Conservation (phyloP, 176 grass and related monocot species). For the Eleusine indica region DNA sequence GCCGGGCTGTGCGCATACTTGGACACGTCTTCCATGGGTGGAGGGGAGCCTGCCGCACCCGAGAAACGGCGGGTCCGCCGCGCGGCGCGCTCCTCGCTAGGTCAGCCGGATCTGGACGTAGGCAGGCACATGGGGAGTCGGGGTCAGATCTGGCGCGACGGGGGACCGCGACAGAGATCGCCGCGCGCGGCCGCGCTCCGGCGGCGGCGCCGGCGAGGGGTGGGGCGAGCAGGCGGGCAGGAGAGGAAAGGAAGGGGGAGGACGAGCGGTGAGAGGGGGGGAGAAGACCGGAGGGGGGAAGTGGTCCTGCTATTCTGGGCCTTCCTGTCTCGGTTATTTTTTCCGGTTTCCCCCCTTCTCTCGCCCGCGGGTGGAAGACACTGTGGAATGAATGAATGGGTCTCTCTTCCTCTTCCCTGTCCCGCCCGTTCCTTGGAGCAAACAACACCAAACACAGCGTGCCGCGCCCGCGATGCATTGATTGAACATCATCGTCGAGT, state of each 20-base stretch:
- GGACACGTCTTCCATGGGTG: constrained; percentile 73
- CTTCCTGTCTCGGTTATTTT: not conserved
- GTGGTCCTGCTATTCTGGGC: constrained; percentile 50
- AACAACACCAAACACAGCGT: not conserved
- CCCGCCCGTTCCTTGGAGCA: too few species aligned
- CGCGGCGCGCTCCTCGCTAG: constrained; percentile 15
- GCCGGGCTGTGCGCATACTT: constrained; percentile 79
- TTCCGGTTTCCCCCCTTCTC: too few species aligned
- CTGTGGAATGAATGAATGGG: not conserved
- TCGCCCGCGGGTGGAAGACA: too few species aligned
- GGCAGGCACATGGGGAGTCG: constrained; percentile 39
- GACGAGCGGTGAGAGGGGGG: not conserved
- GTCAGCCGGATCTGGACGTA: constrained; percentile 47
- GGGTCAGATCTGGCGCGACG: constrained; percentile 38
- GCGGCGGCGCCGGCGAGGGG: constrained; percentile 30
- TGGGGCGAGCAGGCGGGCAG: not conserved
- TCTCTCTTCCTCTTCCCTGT: not conserved
- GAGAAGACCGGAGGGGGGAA: not conserved
- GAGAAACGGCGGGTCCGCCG: not conserved
- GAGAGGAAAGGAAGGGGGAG: not conserved
- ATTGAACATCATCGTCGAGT: not conserved
- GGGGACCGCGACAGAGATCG: constrained; percentile 4
- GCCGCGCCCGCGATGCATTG: not conserved
- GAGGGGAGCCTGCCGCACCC: not conserved
- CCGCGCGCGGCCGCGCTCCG: constrained; percentile 1